Evolutionary conservation across 2,329 filamentous ascomycete genomes (phyloP), one percentile per base, ranked within the genome.

Genomic region (Stemphylium vesicarium): DNA sequence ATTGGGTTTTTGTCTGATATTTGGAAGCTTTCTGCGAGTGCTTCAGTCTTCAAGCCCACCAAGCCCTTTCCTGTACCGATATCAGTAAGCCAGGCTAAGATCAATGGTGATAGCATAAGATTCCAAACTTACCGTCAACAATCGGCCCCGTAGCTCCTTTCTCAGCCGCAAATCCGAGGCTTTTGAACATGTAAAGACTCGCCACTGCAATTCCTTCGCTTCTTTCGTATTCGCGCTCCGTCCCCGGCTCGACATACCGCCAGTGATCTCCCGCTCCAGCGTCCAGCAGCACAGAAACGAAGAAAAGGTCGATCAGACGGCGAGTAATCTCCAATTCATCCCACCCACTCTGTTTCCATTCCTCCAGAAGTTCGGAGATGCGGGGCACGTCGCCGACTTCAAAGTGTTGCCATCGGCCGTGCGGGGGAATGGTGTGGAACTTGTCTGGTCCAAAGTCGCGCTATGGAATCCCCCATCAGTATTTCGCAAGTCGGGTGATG

Each of bases 161-260:
- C 84, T 73, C 91, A 88, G 56, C 91, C 93, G 78, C 96, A 96
- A 50, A 92, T 66, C 31, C 93, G 91, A 32, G 84, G 12, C 52
- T 81, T 77, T 96, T 96, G 82, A 96, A 97, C 92, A 97, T 96
- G 65, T 96, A 92, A 64, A 88, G 69, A 71, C 84, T 87, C 18
- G 86, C 86, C 9, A 88, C 87, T 8, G 92, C 92, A 57, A 96
- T 82, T 3, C 93, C 92, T 74, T 97, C 94, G 54, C 92, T 96
- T 36, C 94, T 85, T 51, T 86, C 83, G 76, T 93, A 97, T 35
- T 88, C 75, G 54, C 86, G 88, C 42, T 90, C 90, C 60, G 91
- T 93, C 66, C 95, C 91, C 53, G 87, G 87, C 69, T 92, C 95
- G 78, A 90, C 92, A 78, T 96, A 98, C 57, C 86, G 88, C 94